Percentiles rank a stretch among this genome's conserved stretches.
phyloP scores from a whole-genome alignment of 2,329 filamentous ascomycete genomes.

The Diplodia intermedia region DNA sequence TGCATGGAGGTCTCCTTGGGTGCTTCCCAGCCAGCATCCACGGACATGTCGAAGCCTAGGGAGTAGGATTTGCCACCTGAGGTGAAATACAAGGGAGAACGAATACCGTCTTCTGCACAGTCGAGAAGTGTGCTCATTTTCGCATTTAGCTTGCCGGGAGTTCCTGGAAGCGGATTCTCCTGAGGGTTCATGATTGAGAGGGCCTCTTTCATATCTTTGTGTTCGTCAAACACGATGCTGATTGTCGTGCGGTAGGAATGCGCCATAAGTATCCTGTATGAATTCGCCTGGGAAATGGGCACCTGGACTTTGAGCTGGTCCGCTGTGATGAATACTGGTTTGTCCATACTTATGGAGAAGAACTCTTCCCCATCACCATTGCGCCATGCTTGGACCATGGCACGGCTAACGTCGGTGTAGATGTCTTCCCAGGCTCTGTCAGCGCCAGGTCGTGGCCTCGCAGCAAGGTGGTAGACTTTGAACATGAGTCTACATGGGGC shows the following conservation, averaged over 20 bases:
- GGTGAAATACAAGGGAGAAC: neutral
- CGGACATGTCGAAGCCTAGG: constrained; percentile 39
- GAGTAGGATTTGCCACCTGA: constrained; percentile 29
- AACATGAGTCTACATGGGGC: constrained; percentile 25
- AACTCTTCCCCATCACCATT: constrained; percentile 12
- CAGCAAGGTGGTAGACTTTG: constrained; percentile 37
- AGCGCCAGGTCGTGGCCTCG: constrained; percentile 32
- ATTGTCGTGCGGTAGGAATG: constrained; percentile 33
- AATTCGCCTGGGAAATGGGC: neutral
- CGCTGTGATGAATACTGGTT: constrained; percentile 38
- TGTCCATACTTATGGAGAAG: constrained; percentile 5
- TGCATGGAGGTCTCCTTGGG: constrained; percentile 35
- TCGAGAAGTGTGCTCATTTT: constrained; percentile 43
- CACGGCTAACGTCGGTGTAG: constrained; percentile 38
- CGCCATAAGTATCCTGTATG: neutral
- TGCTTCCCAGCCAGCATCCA: constrained; percentile 39
- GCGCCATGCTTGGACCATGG: constrained; percentile 10
- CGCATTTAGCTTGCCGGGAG: constrained; percentile 16
- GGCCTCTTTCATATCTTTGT: constrained; percentile 41
- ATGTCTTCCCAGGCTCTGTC: constrained; percentile 36
- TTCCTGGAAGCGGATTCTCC: neutral
- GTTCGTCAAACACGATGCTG: constrained; percentile 38
- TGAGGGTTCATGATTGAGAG: constrained; percentile 39
- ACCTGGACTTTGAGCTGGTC: constrained; percentile 32
- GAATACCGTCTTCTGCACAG: constrained; percentile 29